Evolutionary conservation across 305 asterid species (phyloP).

Genomic region (Fraxinus albicans): DNA sequence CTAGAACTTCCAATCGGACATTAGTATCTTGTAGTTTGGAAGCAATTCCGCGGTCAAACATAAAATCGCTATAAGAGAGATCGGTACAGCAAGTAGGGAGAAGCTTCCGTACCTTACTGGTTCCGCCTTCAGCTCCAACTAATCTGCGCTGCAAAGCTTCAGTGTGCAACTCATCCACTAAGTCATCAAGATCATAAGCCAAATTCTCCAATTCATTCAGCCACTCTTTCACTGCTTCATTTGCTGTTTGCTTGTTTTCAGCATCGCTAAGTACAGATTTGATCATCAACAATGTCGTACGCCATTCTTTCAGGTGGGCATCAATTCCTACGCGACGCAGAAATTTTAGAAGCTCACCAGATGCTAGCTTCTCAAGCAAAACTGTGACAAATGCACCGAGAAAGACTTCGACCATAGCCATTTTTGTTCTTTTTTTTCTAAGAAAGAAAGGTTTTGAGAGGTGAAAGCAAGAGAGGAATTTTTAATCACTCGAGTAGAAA

Average conservation of each 20-base stretch:
- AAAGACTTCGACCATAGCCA: background rate
- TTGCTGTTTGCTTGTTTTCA: slow-evolving; percentile 6
- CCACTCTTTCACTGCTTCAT: slow-evolving; percentile 2
- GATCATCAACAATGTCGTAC: background rate
- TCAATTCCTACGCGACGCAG: background rate
- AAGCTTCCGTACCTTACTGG: background rate
- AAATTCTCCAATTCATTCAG: slow-evolving; percentile 3
- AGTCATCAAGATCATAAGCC: background rate
- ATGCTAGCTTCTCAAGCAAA: background rate
- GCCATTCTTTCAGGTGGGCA: background rate
- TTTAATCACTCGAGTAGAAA: too few species aligned
- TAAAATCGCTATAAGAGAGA: background rate
- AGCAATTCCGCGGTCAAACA: background rate
- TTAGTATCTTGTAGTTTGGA: background rate
- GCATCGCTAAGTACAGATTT: slow-evolving; percentile 22
- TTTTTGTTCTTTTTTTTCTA: background rate
- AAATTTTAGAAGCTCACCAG: background rate
- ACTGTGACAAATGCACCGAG: background rate
- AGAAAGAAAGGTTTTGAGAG: too few species aligned
- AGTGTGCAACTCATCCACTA: slow-evolving; percentile 22
- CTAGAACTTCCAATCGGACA: background rate
- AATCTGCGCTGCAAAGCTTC: slow-evolving; percentile 8
- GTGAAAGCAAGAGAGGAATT: too few species aligned
- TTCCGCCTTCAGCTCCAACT: background rate
- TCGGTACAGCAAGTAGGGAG: background rate